Evolutionary conservation across 495 filamentous ascomycete species (phyloP), one percentile per base, ranked within the genome.

Genomic region (Lophiostoma macrostomum): DNA sequence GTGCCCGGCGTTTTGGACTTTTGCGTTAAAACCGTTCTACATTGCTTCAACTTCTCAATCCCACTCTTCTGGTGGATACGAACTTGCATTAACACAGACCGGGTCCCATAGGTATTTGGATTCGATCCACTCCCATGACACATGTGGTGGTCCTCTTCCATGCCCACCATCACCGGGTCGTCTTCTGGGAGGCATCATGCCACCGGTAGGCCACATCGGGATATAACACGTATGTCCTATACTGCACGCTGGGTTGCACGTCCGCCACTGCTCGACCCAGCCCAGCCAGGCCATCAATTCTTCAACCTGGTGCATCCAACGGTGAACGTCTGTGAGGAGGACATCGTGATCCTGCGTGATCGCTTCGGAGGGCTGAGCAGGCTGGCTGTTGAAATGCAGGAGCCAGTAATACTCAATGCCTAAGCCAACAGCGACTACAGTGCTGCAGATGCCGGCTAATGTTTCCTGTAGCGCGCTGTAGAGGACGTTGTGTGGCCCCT

Each of bases 201-300:
- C n/a, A n/a, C n/a, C n/a, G n/a, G n/a, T n/a, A n/a, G 68, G 68
- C 68, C 68, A 71, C 68, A 71, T 71, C 4, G 68, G 68, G 29
- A 71, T 66, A 40, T 59, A 71, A 43, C 66, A 69, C 5, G 55
- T 56, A 38, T 67, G 61, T 53, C 67, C 3, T n/a, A 36, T 0
- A 20, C 12, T 31, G 1, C 29, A 29, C 7, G 11, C 14, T 4
- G n/a, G 18, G 4, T 22, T 19, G 7, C 12, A 6, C 4, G 12
- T 36, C 12, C 20, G n/a, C 54, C 63, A 66, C 45, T 68, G 63
- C 38, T 64, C 61, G 23, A 54, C 65, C 69, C 69, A 71, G 5
- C 69, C 69, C 23, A 71, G 54, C 69, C 69, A 71, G 3, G 69
- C 67, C 41, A 66, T 65, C 10, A 71, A 53, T 34, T 69, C 63